Base-by-base conservation (phyloP, 371 early-diverging fungal species). In the Mortierella sp. region DNA sequence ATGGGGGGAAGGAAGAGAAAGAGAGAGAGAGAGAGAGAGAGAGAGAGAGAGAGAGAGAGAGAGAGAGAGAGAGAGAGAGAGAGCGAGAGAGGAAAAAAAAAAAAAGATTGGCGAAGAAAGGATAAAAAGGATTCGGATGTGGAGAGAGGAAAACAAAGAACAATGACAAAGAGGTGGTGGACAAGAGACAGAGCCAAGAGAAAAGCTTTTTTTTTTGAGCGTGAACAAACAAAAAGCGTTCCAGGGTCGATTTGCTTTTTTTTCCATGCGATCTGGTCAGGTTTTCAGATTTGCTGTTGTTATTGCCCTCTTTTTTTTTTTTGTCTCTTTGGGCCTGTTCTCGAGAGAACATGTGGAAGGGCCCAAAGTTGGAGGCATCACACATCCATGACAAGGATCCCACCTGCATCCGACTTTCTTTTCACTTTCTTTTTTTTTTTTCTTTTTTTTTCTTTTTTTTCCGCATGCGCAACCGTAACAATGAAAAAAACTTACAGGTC, bases 401-500 rank as follows among this genome's bases (percentile, higher is more conserved):
- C 9, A 37, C 9, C 37, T 51, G 14, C 48, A 23, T 64, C 14
- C 52, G 5, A 2, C 16, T 9, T 45, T n/a, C 45, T 43, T 26
- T 29, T 56, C 56, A 9, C 15, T 19, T 16, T 6, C 28, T n/a
- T 9, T 12, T 28, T 57, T 14, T 12, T 23, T 46, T 28, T 29
- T n/a, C 19, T 19, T 1, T 51, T 11, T 47, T 19, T 62, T 51
- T 47, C 18, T 47, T 19, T 45, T 48, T 45, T 44, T 59, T 15
- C 21, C 45, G 37, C 44, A 19, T 50, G 50, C 29, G 1, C 14
- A 26, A 9, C 48, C 25, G 28, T 50, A n/a, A 18, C 16, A 46
- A 29, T n/a, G 43, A 30, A 12, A 37, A 23, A 53, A 19, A 25
- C 64, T 63, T 63, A 52, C 64, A 62, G 47, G 51, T 62, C 30